phyloP scores from a whole-genome alignment of 2,329 filamentous ascomycete species.

The Aplosporella prunicola region DNA sequence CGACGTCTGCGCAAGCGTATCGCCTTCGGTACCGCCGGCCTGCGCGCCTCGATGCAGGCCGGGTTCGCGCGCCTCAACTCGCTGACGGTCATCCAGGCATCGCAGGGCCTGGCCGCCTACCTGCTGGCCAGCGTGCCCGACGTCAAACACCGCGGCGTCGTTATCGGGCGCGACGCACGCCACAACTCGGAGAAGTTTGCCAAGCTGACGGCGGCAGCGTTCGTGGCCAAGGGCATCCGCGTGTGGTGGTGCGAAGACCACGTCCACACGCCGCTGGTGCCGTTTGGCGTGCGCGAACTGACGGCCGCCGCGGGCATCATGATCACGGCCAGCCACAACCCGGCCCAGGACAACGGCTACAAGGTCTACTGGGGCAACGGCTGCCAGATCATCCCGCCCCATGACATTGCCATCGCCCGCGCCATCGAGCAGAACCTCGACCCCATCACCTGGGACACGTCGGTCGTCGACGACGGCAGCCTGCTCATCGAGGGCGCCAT shows the following conservation, averaged over 20 bases:
- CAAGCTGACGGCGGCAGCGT: conserved; percentile 49
- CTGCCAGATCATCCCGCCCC: conserved; percentile 56
- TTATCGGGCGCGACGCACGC: conserved; percentile 54
- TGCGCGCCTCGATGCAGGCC: conserved; percentile 56
- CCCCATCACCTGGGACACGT: conserved; percentile 41
- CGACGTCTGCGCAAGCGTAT: conserved; percentile 46
- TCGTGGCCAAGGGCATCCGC: conserved; percentile 47
- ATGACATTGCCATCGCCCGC: conserved; percentile 48
- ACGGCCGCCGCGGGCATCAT: conserved; percentile 52
- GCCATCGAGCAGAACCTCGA: conserved; percentile 47
- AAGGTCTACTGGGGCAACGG: conserved; percentile 59
- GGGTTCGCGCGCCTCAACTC: conserved; percentile 54
- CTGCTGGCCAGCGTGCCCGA: conserved; percentile 38
- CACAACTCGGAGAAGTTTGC: conserved; percentile 55
- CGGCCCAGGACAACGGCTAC: conserved; percentile 55
- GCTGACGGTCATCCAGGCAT: conserved; percentile 52
- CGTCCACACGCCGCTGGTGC: conserved; percentile 52
- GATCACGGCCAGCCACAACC: conserved; percentile 59
- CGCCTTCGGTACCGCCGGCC: conserved; percentile 53
- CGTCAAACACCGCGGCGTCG: conserved; percentile 39
- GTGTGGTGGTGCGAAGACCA: conserved; percentile 50
- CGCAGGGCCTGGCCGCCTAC: conserved; percentile 55
- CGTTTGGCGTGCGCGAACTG: conserved; percentile 48
- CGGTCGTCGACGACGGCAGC: conserved; percentile 30
- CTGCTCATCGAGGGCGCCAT: conserved; percentile 35